Conservation (phyloP, 2,329 filamentous ascomycete species). For the Dichotomopilus funicola region DNA sequence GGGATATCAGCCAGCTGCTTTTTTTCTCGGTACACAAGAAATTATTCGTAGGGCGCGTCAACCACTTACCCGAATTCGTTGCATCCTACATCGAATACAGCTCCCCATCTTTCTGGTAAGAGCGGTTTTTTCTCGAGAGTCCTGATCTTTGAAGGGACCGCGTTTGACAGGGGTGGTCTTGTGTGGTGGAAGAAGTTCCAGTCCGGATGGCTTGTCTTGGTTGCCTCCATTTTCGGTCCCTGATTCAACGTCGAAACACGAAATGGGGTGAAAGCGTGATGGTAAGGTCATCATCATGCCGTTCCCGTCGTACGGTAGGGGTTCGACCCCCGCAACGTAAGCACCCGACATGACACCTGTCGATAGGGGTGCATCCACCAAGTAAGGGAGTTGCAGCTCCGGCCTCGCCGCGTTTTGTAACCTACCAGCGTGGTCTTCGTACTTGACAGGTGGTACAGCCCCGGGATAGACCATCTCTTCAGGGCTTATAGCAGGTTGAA, state of each 20-base stretch:
- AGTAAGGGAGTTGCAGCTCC: slow-evolving; percentile 8
- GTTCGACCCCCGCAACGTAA: slow-evolving; percentile 5
- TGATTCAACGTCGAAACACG: slow-evolving; percentile 12
- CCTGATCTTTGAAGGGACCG: slow-evolving; percentile 50
- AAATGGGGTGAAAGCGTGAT: slow-evolving; percentile 13
- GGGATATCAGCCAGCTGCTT: background rate
- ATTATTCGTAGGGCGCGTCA: background rate
- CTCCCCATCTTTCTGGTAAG: slow-evolving; percentile 52
- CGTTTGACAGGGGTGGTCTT: slow-evolving; percentile 36
- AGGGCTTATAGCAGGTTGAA: slow-evolving; percentile 27
- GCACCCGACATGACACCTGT: slow-evolving; percentile 6
- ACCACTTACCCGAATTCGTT: slow-evolving; percentile 50
- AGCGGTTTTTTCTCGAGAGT: slow-evolving; percentile 47
- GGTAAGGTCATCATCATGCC: slow-evolving; percentile 4
- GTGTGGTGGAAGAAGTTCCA: slow-evolving; percentile 32
- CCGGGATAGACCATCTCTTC: slow-evolving; percentile 38
- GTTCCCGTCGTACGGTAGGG: slow-evolving; percentile 11
- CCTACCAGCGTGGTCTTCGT: slow-evolving; percentile 2
- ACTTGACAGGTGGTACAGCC: slow-evolving; percentile 23
- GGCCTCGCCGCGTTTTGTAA: slow-evolving; percentile 1
- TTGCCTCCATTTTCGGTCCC: slow-evolving; percentile 12
- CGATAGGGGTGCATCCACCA: slow-evolving; percentile 6
- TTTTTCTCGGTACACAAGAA: background rate
- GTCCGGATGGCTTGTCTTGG: slow-evolving; percentile 10
- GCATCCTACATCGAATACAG: slow-evolving; percentile 56